A percentile compares a stretch with the other conserved stretches of the same genome.
Evolutionary conservation across 2,329 filamentous ascomycete genomes (phyloP).

Genomic region (Hyphodiscus sp.): DNA sequence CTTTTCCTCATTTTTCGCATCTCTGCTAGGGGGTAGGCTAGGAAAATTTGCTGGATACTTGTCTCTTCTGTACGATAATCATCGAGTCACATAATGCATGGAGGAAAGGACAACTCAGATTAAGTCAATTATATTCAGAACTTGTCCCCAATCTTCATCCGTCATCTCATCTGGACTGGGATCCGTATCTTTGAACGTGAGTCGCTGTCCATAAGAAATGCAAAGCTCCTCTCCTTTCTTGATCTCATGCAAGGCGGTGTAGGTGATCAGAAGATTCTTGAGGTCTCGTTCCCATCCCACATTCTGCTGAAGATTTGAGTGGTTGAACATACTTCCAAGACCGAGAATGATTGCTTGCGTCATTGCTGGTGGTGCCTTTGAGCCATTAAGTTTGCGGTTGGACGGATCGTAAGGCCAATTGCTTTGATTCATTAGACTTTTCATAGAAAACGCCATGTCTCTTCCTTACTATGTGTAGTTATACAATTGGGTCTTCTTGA

Average conservation of each 20-base stretch:
- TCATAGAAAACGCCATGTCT: conserved; percentile 14
- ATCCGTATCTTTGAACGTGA: conserved; percentile 33
- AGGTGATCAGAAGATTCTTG: conserved; percentile 38
- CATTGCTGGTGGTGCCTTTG: conserved; percentile 23
- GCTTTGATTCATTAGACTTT: conserved; percentile 11
- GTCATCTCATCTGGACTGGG: conserved; percentile 8
- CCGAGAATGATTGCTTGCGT: conserved; percentile 49
- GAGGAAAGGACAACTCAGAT: conserved; percentile 15
- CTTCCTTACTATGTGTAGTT: conserved; percentile 50
- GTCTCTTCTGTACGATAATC: conserved; percentile 16
- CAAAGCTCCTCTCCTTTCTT: conserved; percentile 47
- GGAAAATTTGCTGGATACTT: conserved; percentile 19
- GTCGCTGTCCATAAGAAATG: conserved; percentile 32
- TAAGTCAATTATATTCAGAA: conserved; percentile 27
- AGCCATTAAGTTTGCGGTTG: conserved; percentile 7
- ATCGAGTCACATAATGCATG: conserved; percentile 2
- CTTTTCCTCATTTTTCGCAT: neutral
- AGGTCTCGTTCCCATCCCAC: conserved; percentile 48
- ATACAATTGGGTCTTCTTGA: conserved; percentile 43
- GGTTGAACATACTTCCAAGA: conserved; percentile 53
- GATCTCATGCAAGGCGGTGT: conserved; percentile 43
- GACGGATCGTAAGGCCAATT: conserved; percentile 28
- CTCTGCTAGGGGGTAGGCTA: neutral
- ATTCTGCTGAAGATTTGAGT: conserved; percentile 45
- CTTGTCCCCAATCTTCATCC: conserved; percentile 25